Evolutionary conservation across 2,329 filamentous ascomycete species (phyloP), one percentile per base, ranked within the genome.

Genomic region (Amauroascus verrucosus): DNA sequence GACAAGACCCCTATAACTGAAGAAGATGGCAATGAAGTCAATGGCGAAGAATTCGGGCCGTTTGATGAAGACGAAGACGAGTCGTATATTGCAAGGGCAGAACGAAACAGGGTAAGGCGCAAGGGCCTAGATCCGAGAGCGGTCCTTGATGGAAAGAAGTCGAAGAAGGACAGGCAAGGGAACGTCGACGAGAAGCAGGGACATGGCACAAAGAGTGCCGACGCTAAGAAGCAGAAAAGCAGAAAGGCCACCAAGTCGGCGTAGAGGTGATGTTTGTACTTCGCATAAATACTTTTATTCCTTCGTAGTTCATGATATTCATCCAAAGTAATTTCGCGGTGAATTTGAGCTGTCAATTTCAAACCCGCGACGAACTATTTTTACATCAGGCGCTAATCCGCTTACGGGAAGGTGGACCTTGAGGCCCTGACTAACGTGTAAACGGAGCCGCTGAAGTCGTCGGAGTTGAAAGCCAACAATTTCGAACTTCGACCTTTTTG

Each of bases 61-160:
- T 91, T 86, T 65, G 81, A 89, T 56, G 85, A 88, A 0, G 81
- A 84, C 0, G 84, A 83, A 65, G 87, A 91, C 64, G 69, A 77
- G 61, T 77, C 81, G 61, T 83, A 84, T 65, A 88, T 90, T 41
- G 78, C 84, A 63, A 81, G 81, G 62, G 85, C 82, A n/a, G 82
- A 83, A 74, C 79, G 80, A 59, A 88, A 85, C 63, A 79, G 82
- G 56, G 79, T 89, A 76, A 81, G 85, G 61, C 80, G 81, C 63
- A 84, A 85, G 65, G 86, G 86, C 56, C 69, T 90, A 51, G 82
- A 90, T 67, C 86, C 86, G 1, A 82, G 79, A 64, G 81, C 78
- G 32, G 70, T 78, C 24, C 69, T 70, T 53, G 67, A 67, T 51
- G 70, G 68, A 56, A 63, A 67, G 58, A 56, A 55, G 24, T 52